Evolutionary conservation across 2,329 filamentous ascomycete species (phyloP).

Genomic region (Blastomyces percursus): DNA sequence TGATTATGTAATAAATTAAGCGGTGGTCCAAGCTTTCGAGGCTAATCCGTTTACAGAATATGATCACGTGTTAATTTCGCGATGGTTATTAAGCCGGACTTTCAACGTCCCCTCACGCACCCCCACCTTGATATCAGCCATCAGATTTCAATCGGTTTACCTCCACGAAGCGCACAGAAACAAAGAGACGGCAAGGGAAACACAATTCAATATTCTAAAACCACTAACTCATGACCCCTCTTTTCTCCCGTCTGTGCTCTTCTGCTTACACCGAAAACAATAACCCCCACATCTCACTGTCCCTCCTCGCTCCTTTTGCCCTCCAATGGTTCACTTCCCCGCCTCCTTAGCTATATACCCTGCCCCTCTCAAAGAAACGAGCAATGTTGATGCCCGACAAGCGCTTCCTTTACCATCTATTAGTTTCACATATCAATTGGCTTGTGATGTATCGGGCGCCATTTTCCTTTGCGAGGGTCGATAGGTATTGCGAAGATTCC

Average conservation of each 20-base stretch:
- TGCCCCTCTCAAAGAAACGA: neutral
- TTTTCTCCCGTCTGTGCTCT: neutral
- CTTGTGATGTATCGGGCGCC: neutral
- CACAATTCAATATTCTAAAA: neutral
- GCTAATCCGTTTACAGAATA: neutral
- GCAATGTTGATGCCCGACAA: neutral
- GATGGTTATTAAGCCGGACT: no score
- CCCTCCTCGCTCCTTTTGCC: neutral
- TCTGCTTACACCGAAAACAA: neutral
- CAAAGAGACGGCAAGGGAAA: neutral
- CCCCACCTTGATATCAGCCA: neutral
- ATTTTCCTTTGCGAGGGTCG: neutral
- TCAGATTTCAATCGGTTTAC: neutral
- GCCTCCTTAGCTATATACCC: neutral
- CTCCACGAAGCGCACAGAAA: neutral
- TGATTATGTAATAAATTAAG: neutral
- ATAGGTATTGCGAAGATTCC: no score
- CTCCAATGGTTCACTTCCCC: neutral
- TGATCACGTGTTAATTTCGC: neutral
- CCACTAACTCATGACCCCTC: neutral
- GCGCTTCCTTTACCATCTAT: neutral
- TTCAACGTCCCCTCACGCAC: no score
- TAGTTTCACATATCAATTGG: neutral
- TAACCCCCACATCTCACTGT: neutral
- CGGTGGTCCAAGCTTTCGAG: neutral